Percentiles rank a stretch among this genome's conserved stretches.
Conservation (phyloP, 1,139 yeast species). For the Lodderomyces jiufengensis region DNA sequence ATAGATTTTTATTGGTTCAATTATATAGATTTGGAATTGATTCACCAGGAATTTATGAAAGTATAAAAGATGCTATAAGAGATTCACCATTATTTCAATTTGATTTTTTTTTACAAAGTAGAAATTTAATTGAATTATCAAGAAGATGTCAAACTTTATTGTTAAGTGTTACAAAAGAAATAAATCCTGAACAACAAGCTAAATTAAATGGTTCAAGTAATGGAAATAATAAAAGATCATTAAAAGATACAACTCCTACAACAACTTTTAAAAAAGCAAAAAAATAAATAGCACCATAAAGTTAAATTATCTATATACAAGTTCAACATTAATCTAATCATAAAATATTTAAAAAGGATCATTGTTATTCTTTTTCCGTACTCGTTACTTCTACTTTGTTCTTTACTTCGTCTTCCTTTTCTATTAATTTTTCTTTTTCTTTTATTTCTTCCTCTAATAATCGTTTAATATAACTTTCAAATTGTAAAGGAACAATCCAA, state of each 20-base stretch:
- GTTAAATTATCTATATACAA: too few relatives aligned
- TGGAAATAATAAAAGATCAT: conserved; percentile 13
- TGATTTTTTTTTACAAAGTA: conserved; percentile 69
- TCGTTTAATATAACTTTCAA: conserved; percentile 47
- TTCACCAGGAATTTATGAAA: conserved; percentile 59
- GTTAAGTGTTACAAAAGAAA: conserved; percentile 62
- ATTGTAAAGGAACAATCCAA: conserved; percentile 58
- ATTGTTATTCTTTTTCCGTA: neutral
- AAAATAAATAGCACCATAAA: conserved; percentile 13
- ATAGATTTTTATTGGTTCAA: conserved; percentile 63
- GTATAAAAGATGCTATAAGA: conserved; percentile 58
- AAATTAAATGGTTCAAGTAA: conserved; percentile 10
- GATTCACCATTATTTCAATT: conserved; percentile 60
- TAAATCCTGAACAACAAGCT: conserved; percentile 19
- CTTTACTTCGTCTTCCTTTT: neutral
- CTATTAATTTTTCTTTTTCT: neutral
- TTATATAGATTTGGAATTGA: conserved; percentile 65
- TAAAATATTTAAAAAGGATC: too few relatives aligned
- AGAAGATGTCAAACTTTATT: conserved; percentile 67
- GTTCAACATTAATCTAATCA: neutral
- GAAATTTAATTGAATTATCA: conserved; percentile 60
- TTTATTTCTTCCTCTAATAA: conserved; percentile 27
- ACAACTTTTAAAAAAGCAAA: conserved; percentile 6
- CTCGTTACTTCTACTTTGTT: neutral
- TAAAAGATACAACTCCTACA: conserved; percentile 15